Percentiles rank a stretch among this genome's conserved stretches.
Evolutionary conservation across 2,329 filamentous ascomycete species (phyloP).

Genomic region (Pseudonectria buxi): DNA sequence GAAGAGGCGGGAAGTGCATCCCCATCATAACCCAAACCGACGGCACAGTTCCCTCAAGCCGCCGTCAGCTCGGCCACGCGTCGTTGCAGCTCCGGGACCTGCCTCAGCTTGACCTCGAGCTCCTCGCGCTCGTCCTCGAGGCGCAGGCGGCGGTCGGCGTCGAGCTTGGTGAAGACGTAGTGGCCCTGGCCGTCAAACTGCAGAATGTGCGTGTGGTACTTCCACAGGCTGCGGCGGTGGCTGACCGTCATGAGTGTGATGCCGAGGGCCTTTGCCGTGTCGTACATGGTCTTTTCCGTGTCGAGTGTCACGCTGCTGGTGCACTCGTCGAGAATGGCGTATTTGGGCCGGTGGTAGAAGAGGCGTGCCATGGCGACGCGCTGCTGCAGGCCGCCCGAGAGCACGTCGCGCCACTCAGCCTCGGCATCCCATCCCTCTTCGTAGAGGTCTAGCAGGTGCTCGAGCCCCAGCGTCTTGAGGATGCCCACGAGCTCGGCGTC

Average conservation of each 20-base stretch:
- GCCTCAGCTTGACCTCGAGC: constrained; percentile 74
- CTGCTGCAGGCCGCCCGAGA: constrained; percentile 90
- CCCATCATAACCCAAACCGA: no score
- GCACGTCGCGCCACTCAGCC: constrained; percentile 91
- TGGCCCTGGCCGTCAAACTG: constrained; percentile 95
- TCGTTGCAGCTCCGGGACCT: constrained; percentile 82
- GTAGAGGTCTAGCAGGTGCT: constrained; percentile 71
- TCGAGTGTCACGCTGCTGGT: constrained; percentile 93
- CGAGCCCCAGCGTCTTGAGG: constrained; percentile 73
- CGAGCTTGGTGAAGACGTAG: constrained; percentile 82
- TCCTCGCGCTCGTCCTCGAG: constrained; percentile 97
- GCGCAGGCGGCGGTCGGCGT: constrained; percentile 76
- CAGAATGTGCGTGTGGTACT: constrained; percentile 88
- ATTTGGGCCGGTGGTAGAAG: constrained; percentile 88
- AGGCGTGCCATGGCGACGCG: constrained; percentile 91
- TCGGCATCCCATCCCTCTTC: constrained; percentile 82
- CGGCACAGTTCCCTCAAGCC: no score
- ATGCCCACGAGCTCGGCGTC: constrained; percentile 75
- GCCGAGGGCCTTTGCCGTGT: constrained; percentile 82
- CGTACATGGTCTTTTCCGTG: constrained; percentile 94
- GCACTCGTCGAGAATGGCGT: constrained; percentile 95
- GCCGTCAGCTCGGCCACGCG: constrained; percentile 70
- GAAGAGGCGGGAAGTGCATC: no score
- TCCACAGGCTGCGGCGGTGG: constrained; percentile 87
- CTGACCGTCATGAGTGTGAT: constrained; percentile 97